phyloP scores from a whole-genome alignment of 2,329 filamentous ascomycete genomes.

The Keithomyces neogunnii region DNA sequence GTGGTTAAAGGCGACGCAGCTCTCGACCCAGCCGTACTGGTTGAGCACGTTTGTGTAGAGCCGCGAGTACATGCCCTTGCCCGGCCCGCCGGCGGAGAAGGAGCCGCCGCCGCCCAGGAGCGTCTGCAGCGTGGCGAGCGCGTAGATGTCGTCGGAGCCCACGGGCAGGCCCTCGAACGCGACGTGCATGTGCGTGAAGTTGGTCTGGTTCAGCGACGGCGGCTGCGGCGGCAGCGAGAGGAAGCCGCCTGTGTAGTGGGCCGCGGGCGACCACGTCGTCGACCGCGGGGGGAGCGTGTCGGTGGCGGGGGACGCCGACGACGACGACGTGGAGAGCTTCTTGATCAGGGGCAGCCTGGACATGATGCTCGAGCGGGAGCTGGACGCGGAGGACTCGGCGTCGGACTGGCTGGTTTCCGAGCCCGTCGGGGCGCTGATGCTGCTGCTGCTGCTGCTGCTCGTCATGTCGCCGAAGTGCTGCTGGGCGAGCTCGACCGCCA shows the following conservation, averaged over 20 bases:
- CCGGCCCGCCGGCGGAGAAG: slow-evolving; percentile 91
- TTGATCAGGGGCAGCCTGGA: slow-evolving; percentile 88
- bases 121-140: slow-evolving; percentile 88
- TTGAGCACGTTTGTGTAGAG: slow-evolving; percentile 97
- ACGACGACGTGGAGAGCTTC: slow-evolving; percentile 69
- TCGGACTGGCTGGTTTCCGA: slow-evolving; percentile 47
- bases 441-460: slow-evolving; percentile 10
- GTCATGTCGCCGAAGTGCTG: slow-evolving; percentile 91
- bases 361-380: slow-evolving; percentile 56
- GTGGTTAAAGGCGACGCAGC: slow-evolving; percentile 93
- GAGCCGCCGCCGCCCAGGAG: slow-evolving; percentile 93
- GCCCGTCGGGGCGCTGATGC: slow-evolving; percentile 25
- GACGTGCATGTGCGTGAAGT: slow-evolving; percentile 87
- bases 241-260: slow-evolving; percentile 91
- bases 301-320: slow-evolving; percentile 50
- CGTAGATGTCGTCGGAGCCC: slow-evolving; percentile 86
- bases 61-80: slow-evolving; percentile 98
- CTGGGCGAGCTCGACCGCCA: slow-evolving; percentile 72
- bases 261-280: slow-evolving; percentile 36
- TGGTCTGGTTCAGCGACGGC: slow-evolving; percentile 67
- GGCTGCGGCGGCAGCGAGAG: slow-evolving; percentile 75
- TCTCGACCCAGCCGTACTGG: slow-evolving; percentile 96
- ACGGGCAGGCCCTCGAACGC: slow-evolving; percentile 94
- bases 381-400: slow-evolving; percentile 23
- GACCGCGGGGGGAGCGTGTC: slow-evolving; percentile 18